Conservation (phyloP, 83 land plant genomes). For the Picea abies region DNA sequence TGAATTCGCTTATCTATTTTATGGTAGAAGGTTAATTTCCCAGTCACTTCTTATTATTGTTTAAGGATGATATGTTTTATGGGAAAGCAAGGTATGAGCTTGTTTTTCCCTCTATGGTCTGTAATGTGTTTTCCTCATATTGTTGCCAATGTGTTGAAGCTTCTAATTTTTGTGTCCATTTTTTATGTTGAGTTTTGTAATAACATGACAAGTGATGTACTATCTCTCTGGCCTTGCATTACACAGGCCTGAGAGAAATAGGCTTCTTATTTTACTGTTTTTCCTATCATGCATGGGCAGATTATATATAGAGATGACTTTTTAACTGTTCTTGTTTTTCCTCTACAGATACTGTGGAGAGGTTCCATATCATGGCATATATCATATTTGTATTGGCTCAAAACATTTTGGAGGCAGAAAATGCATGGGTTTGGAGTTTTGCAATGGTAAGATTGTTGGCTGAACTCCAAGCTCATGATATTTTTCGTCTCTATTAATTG, state of each 20-base stretch:
- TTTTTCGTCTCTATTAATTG: background rate
- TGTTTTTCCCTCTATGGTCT: no score
- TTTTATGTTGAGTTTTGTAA: no score
- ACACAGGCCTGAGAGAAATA: background rate
- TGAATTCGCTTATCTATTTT: background rate
- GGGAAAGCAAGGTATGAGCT: no score
- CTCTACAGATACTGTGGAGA: slow-evolving; percentile 89
- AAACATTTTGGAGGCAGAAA: slow-evolving; percentile 88
- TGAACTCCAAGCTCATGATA: background rate
- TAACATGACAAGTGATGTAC: no score
- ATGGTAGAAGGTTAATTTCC: background rate
- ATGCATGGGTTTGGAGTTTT: slow-evolving; percentile 79
- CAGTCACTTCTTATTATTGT: no score
- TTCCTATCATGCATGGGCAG: background rate
- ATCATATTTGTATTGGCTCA: slow-evolving; percentile 94
- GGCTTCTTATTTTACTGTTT: slow-evolving; percentile 1
- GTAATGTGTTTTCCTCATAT: no score
- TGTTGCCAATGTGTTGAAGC: no score
- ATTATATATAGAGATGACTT: background rate
- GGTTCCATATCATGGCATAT: slow-evolving; percentile 93
- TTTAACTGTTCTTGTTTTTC: slow-evolving; percentile 8
- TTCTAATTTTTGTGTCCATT: no score
- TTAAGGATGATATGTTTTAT: no score
- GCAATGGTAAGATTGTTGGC: slow-evolving; percentile 53
- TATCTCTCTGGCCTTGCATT: no score